Conservation (phyloP, 2,329 filamentous ascomycete species). For the Plenodomus lindquistii region DNA sequence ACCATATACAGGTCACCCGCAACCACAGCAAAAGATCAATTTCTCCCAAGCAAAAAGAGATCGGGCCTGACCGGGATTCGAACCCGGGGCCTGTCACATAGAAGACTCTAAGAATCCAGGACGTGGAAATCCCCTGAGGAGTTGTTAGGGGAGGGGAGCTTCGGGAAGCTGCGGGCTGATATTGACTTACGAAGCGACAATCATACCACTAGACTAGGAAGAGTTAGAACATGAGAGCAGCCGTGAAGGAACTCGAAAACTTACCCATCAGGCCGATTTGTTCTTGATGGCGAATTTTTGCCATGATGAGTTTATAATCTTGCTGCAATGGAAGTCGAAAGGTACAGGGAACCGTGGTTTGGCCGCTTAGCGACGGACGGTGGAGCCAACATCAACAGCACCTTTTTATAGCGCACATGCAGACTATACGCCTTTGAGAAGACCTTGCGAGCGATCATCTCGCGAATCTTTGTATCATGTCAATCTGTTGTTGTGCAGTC, state of each 20-base stretch:
- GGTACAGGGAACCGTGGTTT: background rate
- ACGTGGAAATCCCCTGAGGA: constrained; percentile 6
- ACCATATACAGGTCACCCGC: too few relatives aligned
- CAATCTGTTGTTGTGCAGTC: background rate
- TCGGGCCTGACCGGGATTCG: constrained; percentile 40
- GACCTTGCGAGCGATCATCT: constrained; percentile 13
- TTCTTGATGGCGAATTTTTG: constrained; percentile 9
- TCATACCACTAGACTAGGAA: constrained; percentile 41
- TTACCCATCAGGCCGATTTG: constrained; percentile 30
- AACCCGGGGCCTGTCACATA: constrained; percentile 46
- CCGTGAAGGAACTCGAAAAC: too few relatives aligned
- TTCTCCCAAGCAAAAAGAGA: constrained; percentile 3
- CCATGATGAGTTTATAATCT: background rate
- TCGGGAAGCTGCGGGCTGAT: too few relatives aligned
- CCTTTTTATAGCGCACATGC: constrained; percentile 6
- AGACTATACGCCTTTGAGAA: constrained; percentile 14
- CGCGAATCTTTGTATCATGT: background rate
- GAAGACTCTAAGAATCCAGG: constrained; percentile 29
- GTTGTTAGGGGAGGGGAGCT: constrained; percentile 2
- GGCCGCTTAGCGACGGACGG: constrained; percentile 5
- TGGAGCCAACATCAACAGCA: constrained; percentile 6
- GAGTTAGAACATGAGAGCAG: too few relatives aligned
- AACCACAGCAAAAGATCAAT: too few relatives aligned
- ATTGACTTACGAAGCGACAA: constrained; percentile 37
- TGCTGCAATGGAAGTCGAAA: too few relatives aligned